Evolutionary conservation across 2,329 filamentous ascomycete species (phyloP).

Genomic region (Chaetoscypha palmicola): DNA sequence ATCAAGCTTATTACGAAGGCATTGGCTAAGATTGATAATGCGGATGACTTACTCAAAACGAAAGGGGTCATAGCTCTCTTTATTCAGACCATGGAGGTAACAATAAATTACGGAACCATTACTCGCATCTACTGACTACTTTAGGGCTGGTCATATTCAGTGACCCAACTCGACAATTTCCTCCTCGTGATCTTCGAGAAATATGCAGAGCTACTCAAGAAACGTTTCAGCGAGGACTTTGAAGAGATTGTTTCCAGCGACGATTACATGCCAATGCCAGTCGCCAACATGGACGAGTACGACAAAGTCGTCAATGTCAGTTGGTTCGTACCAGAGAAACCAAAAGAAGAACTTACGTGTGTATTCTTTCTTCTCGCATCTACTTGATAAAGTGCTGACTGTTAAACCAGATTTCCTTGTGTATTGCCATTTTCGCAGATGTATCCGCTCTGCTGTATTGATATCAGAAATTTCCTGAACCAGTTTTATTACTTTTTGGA

Average conservation of each 20-base stretch:
- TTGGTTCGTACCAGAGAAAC: slow-evolving; percentile 86
- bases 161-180: slow-evolving; percentile 73
- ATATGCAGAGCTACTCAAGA: slow-evolving; percentile 86
- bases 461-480: slow-evolving; percentile 94
- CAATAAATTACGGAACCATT: slow-evolving; percentile 16
- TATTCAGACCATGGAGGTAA: slow-evolving; percentile 94
- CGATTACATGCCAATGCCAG: slow-evolving; percentile 99
- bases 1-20: slow-evolving; percentile 77
- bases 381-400: slow-evolving; percentile 2
- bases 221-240: slow-evolving; percentile 90
- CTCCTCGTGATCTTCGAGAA: slow-evolving; percentile 87
- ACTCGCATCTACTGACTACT: slow-evolving; percentile 9
- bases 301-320: slow-evolving; percentile 93
- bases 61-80: slow-evolving; percentile 91
- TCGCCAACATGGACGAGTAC: slow-evolving; percentile 83
- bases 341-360: slow-evolving; percentile 66
- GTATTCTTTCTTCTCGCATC: slow-evolving; percentile 26
- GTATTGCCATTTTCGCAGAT: slow-evolving; percentile 98
- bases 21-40: slow-evolving; percentile 72
- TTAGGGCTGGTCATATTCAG: slow-evolving; percentile 83
- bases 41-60: slow-evolving; percentile 85
- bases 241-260: slow-evolving; percentile 88
- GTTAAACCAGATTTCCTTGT: slow-evolving; percentile 65
- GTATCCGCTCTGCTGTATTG: slow-evolving; percentile 97
- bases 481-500: slow-evolving; percentile 98